Percentiles rank a stretch among this genome's conserved stretches.
These are phyloP conservation scores for Phycomyces nitens DNA, from an alignment of 192 early-diverging fungal species.

Conservation along the genomic window DNA sequence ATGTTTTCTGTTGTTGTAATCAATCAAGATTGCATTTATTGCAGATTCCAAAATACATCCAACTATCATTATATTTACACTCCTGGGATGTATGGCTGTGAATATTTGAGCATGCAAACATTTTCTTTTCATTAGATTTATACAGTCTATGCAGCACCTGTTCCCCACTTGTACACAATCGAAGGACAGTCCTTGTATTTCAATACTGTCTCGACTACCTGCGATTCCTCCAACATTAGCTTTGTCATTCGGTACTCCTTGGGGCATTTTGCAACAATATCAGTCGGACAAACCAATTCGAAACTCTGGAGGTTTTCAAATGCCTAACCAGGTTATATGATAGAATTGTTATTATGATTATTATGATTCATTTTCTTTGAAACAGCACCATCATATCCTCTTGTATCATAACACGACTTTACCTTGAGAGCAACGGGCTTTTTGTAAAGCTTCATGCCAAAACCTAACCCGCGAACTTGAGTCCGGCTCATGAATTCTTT, in stretches of 20 bases:
- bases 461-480: slow-evolving; percentile 46
- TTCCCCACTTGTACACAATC: slow-evolving; percentile 61
- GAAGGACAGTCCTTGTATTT: slow-evolving; percentile 61
- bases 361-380: too few relatives aligned
- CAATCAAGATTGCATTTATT: too few relatives aligned
- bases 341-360: neutral
- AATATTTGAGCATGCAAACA: neutral
- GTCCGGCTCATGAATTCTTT: slow-evolving; percentile 72
- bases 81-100: too few relatives aligned
- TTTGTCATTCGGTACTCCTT: slow-evolving; percentile 89
- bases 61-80: too few relatives aligned
- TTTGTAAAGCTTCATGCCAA: slow-evolving; percentile 69
- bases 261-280: slow-evolving; percentile 56
- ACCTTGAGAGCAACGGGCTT: slow-evolving; percentile 83
- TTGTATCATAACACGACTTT: neutral
- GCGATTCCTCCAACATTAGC: slow-evolving; percentile 65
- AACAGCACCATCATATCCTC: neutral
- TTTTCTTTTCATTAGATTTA: neutral
- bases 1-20: too few relatives aligned
- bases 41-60: too few relatives aligned
- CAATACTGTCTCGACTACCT: slow-evolving; percentile 59
- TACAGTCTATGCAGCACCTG: slow-evolving; percentile 8
- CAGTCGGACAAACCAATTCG: slow-evolving; percentile 63
- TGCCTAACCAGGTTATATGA: slow-evolving; percentile 42
- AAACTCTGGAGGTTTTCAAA: slow-evolving; percentile 75